A percentile compares a stretch with the other conserved stretches of the same genome.
Evolutionary conservation across 2,329 filamentous ascomycete species (phyloP).

Genomic region (Talaromyces sp.): DNA sequence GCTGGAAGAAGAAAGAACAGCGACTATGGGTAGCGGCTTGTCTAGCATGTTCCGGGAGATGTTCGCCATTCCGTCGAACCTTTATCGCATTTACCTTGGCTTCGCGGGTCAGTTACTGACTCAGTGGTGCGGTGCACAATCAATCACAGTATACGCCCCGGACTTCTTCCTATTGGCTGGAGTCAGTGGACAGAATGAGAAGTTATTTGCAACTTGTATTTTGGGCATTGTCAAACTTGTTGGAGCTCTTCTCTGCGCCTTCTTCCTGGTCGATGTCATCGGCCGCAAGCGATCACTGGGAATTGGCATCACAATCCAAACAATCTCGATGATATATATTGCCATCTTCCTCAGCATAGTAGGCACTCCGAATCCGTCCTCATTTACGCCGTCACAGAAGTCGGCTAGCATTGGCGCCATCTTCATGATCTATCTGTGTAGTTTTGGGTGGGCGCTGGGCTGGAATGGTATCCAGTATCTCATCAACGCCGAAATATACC

Average conservation of each 20-base stretch:
- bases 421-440: slow-evolving; percentile 70
- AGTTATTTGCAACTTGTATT: slow-evolving; percentile 20
- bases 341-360: slow-evolving; percentile 28
- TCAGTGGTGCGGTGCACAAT: slow-evolving; percentile 8
- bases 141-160: slow-evolving; percentile 21
- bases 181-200: slow-evolving; percentile 16
- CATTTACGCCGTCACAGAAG: slow-evolving; percentile 48
- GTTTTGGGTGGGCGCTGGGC: slow-evolving; percentile 54
- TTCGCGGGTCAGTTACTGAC: neutral
- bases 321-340: neutral
- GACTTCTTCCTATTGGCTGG: slow-evolving; percentile 20
- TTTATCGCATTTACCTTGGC: neutral
- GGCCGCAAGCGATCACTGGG: slow-evolving; percentile 12
- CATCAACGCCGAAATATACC: slow-evolving; percentile 73
- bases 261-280: slow-evolving; percentile 21
- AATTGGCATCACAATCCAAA: neutral
- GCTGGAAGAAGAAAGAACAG: neutral
- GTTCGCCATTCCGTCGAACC: neutral
- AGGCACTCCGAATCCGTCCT: neutral
- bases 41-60: neutral
- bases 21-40: neutral
- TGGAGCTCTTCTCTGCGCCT: slow-evolving; percentile 16
- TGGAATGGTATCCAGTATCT: slow-evolving; percentile 79
- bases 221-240: slow-evolving; percentile 21
- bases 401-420: slow-evolving; percentile 64